Conservation (phyloP, 2,329 filamentous ascomycete species). For the Huntiella decipiens region DNA sequence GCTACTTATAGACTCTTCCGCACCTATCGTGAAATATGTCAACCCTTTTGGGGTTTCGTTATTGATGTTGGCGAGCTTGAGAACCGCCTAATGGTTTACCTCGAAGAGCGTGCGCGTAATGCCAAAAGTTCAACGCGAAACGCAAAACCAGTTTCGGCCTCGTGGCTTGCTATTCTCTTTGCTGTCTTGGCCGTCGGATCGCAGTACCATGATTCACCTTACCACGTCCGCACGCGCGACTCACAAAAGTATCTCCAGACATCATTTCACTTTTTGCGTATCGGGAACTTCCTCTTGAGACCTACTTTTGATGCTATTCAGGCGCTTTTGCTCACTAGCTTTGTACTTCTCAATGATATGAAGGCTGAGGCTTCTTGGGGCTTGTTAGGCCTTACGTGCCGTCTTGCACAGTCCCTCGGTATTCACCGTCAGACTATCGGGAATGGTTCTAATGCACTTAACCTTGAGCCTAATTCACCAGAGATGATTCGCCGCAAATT, state of each 20-base stretch:
- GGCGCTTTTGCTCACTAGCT: constrained; percentile 41
- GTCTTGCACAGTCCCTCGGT: constrained; percentile 45
- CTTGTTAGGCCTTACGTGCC: constrained; percentile 41
- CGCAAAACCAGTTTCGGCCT: constrained; percentile 36
- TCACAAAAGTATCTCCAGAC: constrained; percentile 44
- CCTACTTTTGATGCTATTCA: constrained; percentile 49
- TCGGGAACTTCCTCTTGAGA: constrained; percentile 44
- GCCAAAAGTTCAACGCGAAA: constrained; percentile 27
- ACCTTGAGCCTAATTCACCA: constrained; percentile 28
- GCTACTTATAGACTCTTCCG: constrained; percentile 33
- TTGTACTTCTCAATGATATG: constrained; percentile 49
- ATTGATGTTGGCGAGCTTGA: constrained; percentile 48
- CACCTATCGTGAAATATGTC: constrained; percentile 47
- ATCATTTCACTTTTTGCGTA: constrained; percentile 43
- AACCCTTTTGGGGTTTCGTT: constrained; percentile 50
- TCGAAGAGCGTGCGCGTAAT: constrained; percentile 42
- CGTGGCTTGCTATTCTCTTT: constrained; percentile 48
- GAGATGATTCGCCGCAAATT: constrained; percentile 36
- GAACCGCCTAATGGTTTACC: constrained; percentile 42
- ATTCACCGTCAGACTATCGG: constrained; percentile 29
- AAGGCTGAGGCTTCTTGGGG: constrained; percentile 52
- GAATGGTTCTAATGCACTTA: constrained; percentile 27
- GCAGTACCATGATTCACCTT: constrained; percentile 46
- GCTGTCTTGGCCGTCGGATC: constrained; percentile 45
- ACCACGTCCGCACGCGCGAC: constrained; percentile 38